Percentiles rank a stretch among this genome's conserved stretches.
phyloP scores from a whole-genome alignment of 108 stramenopile species.

The Cyclotella choctawhatcheeana region DNA sequence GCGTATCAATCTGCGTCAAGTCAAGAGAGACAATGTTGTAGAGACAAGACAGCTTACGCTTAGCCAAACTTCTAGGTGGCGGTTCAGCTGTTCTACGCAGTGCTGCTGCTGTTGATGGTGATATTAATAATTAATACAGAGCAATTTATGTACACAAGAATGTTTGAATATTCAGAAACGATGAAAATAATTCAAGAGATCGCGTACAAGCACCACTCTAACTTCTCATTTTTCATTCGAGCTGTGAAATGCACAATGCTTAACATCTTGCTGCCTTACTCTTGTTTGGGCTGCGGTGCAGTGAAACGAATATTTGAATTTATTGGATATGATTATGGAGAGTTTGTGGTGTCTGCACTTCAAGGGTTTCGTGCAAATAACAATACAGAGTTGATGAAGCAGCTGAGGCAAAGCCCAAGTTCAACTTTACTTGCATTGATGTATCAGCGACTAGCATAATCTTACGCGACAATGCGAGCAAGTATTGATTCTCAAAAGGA shows the following conservation, averaged over 20 bases:
- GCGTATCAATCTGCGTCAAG: no score
- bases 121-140: not conserved
- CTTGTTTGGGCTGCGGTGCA: constrained; percentile 50
- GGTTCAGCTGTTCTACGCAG: constrained; percentile 56
- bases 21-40: no score
- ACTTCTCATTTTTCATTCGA: constrained; percentile 49
- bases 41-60: no score
- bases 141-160: not conserved
- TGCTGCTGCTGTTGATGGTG: no score
- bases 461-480: constrained; percentile 19
- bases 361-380: constrained; percentile 59
- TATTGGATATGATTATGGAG: constrained; percentile 62
- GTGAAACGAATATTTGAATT: constrained; percentile 28
- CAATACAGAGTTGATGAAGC: constrained; percentile 26
- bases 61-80: no score
- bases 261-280: constrained; percentile 56
- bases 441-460: constrained; percentile 55
- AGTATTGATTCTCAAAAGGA: constrained; percentile 26
- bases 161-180: constrained; percentile 7
- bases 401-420: constrained; percentile 66
- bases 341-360: constrained; percentile 51
- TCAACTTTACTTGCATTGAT: constrained; percentile 64
- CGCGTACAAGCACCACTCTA: constrained; percentile 56
- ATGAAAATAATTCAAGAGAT: constrained; percentile 71
- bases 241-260: constrained; percentile 52